Percentiles rank a stretch among this genome's conserved stretches.
These are phyloP conservation scores for Pleurotus citrinopileatus DNA, from an alignment of 768 basidiomycete species.

Conservation along the genomic window DNA sequence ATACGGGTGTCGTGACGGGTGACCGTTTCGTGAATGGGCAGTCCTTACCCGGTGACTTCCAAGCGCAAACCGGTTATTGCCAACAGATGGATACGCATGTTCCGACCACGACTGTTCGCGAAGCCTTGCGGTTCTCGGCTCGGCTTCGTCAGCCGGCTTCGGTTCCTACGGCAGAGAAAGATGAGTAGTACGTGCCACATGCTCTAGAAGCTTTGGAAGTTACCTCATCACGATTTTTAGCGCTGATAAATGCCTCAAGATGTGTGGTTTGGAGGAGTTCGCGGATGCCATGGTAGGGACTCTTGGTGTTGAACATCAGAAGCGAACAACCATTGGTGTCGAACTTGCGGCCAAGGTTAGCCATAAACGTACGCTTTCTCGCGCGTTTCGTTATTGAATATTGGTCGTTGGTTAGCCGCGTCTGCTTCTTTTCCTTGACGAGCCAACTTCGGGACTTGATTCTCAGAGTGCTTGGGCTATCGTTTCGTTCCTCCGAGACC, in stretches of 20 bases:
- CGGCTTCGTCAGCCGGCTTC: slow-evolving; percentile 70
- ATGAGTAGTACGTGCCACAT: slow-evolving; percentile 59
- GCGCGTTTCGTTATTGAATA: slow-evolving; percentile 17
- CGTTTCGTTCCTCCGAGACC: slow-evolving; percentile 65
- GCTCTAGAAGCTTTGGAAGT: not conserved
- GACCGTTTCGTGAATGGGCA: slow-evolving; percentile 56
- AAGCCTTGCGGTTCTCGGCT: slow-evolving; percentile 79
- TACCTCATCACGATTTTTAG: slow-evolving; percentile 19
- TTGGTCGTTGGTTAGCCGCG: slow-evolving; percentile 45
- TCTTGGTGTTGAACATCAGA: slow-evolving; percentile 54
- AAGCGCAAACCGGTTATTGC: slow-evolving; percentile 76
- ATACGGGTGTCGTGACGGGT: slow-evolving; percentile 46
- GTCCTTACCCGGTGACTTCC: slow-evolving; percentile 51
- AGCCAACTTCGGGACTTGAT: slow-evolving; percentile 88
- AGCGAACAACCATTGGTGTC: slow-evolving; percentile 71
- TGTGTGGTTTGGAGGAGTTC: slow-evolving; percentile 61
- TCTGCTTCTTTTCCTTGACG: slow-evolving; percentile 81
- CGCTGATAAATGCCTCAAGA: slow-evolving; percentile 46
- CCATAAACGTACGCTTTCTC: not conserved
- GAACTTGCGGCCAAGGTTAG: slow-evolving; percentile 66
- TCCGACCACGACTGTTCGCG: slow-evolving; percentile 73
- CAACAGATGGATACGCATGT: slow-evolving; percentile 86
- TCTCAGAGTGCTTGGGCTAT: slow-evolving; percentile 88
- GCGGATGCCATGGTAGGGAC: slow-evolving; percentile 61
- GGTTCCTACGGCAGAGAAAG: slow-evolving; percentile 67